These are phyloP conservation scores for Cladosporium colombiae DNA, from an alignment of 2,329 filamentous ascomycete species.

Conservation along the genomic window DNA sequence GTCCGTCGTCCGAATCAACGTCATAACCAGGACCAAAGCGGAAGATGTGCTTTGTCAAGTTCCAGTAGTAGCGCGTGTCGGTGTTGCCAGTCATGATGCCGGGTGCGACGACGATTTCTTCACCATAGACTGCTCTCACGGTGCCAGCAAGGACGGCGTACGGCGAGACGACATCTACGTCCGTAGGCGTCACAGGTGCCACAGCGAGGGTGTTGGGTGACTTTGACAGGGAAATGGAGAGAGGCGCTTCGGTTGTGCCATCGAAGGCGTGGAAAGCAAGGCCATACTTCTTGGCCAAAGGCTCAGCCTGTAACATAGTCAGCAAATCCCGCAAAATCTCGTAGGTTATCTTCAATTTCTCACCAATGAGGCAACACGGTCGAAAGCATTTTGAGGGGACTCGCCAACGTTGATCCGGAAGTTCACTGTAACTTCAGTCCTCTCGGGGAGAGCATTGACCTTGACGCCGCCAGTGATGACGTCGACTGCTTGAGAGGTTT, in stretches of 20 bases:
- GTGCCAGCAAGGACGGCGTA: slow-evolving; percentile 44
- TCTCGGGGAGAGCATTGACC: slow-evolving; percentile 60
- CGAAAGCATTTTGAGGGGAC: slow-evolving; percentile 48
- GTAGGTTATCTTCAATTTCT: neutral
- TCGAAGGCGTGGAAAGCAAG: slow-evolving; percentile 53
- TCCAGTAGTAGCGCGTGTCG: slow-evolving; percentile 40
- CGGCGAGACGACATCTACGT: slow-evolving; percentile 37
- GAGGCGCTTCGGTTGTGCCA: slow-evolving; percentile 39
- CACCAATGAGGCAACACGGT: slow-evolving; percentile 50
- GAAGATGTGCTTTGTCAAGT: slow-evolving; percentile 40
- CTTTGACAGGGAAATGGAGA: slow-evolving; percentile 35
- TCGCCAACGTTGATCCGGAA: slow-evolving; percentile 60
- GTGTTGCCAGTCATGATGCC: slow-evolving; percentile 42
- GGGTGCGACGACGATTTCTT: slow-evolving; percentile 41
- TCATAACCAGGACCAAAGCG: slow-evolving; percentile 40
- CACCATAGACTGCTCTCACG: slow-evolving; percentile 46
- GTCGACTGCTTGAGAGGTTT: slow-evolving; percentile 60
- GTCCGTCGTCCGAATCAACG: slow-evolving; percentile 29
- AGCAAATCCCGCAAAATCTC: neutral
- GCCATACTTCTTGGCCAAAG: slow-evolving; percentile 52
- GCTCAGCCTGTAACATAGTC: slow-evolving; percentile 25
- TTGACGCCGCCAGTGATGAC: slow-evolving; percentile 58
- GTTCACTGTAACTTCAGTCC: slow-evolving; percentile 55
- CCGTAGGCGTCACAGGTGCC: slow-evolving; percentile 40
- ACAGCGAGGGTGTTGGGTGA: slow-evolving; percentile 32